phyloP scores from a whole-genome alignment of 2,329 filamentous ascomycete genomes.

The Talaromyces piceae region DNA sequence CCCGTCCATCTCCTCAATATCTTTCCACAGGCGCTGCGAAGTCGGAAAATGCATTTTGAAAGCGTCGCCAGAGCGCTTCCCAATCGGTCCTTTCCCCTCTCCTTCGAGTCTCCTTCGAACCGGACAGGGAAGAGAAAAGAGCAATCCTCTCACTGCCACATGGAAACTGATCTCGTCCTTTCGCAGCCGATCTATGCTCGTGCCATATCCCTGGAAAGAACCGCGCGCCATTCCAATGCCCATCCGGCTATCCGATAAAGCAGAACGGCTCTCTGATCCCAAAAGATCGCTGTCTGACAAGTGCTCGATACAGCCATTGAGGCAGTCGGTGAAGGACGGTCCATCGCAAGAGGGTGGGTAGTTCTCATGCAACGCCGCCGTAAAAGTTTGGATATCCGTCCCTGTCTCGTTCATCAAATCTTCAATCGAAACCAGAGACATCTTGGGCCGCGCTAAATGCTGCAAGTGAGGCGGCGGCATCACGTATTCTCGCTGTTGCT shows the following conservation, averaged over 20 bases:
- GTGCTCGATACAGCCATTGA: conserved; percentile 78
- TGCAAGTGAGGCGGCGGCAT: conserved; percentile 53
- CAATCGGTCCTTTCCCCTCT: conserved; percentile 31
- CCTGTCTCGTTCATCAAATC: conserved; percentile 86
- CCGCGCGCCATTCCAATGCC: conserved; percentile 48
- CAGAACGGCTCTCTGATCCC: conserved; percentile 54
- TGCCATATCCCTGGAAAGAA: conserved; percentile 46
- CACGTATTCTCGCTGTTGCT: conserved; percentile 40
- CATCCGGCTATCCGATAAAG: conserved; percentile 30
- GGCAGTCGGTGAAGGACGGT: conserved; percentile 62
- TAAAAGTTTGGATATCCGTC: conserved; percentile 83
- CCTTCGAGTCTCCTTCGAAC: conserved; percentile 55
- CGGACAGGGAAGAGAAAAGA: conserved; percentile 77
- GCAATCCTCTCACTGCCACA: conserved; percentile 73
- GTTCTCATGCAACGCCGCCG: conserved; percentile 88
- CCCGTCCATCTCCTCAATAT: conserved; percentile 72
- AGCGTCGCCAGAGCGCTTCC: conserved; percentile 46
- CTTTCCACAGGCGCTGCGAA: conserved; percentile 74
- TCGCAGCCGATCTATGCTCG: conserved; percentile 65
- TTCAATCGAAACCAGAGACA: conserved; percentile 62
- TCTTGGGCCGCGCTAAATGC: conserved; percentile 51
- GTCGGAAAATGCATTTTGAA: conserved; percentile 91
- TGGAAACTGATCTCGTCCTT: conserved; percentile 96
- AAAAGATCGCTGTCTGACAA: conserved; percentile 85
- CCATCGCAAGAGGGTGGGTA: conserved; percentile 73